Evolutionary conservation across 2,329 filamentous ascomycete genomes (phyloP).

Genomic region (Cytospora piceicola): DNA sequence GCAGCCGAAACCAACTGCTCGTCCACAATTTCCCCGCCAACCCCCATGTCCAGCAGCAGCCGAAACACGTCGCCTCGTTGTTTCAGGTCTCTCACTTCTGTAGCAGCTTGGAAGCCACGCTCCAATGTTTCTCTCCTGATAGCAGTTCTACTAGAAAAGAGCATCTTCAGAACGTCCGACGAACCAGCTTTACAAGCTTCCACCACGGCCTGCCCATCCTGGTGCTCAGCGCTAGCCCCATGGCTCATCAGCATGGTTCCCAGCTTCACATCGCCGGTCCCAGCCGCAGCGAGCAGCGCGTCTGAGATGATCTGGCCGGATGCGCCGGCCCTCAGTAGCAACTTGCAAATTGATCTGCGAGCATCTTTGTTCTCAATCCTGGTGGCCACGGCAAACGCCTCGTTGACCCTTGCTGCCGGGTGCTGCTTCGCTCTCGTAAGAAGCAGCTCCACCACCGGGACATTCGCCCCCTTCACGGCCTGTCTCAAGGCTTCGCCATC

Average conservation of each 20-base stretch:
- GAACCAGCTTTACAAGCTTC: conserved; percentile 58
- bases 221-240: conserved; percentile 55
- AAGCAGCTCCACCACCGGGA: conserved; percentile 52
- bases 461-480: conserved; percentile 50
- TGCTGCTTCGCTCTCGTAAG: conserved; percentile 45
- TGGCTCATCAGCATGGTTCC: conserved; percentile 55
- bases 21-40: conserved; percentile 55
- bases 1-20: conserved; percentile 57
- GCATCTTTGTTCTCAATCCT: conserved; percentile 44
- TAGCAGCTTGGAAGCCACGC: conserved; percentile 59
- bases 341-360: conserved; percentile 49
- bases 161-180: conserved; percentile 52
- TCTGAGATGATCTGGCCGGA: conserved; percentile 51
- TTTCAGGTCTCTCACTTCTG: conserved; percentile 54
- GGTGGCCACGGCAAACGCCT: conserved; percentile 49
- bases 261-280: conserved; percentile 56
- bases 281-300: conserved; percentile 54
- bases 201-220: conserved; percentile 57
- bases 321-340: conserved; percentile 52
- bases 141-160: conserved; percentile 48
- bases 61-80: conserved; percentile 55
- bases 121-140: conserved; percentile 49
- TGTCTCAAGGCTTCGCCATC: conserved; percentile 54
- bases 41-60: conserved; percentile 54
- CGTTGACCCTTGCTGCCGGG: conserved; percentile 44